Evolutionary conservation across 2,329 filamentous ascomycete genomes (phyloP).

Genomic region (Fusarium irregulare): DNA sequence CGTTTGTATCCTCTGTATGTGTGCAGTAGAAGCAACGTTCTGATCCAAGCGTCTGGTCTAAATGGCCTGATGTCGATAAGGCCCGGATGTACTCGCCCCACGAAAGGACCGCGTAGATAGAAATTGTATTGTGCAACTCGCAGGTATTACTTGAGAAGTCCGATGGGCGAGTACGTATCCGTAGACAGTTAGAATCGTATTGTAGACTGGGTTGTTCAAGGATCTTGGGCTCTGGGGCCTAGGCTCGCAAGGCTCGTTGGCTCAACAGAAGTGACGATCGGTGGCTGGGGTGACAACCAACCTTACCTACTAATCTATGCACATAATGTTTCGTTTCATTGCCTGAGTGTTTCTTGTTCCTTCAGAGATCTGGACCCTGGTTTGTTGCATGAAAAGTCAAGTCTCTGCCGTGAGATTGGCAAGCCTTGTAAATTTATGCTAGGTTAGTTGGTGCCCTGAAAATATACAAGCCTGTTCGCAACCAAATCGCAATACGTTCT

Average conservation of each 20-base stretch:
- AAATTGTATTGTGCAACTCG: slow-evolving; percentile 20
- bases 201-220: slow-evolving; percentile 22
- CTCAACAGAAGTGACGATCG: slow-evolving; percentile 38
- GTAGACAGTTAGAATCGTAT: slow-evolving; percentile 2
- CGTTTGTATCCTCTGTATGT: slow-evolving; percentile 25
- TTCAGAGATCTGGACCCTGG: slow-evolving; percentile 15
- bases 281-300: slow-evolving; percentile 32
- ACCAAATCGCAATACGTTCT: neutral
- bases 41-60: slow-evolving; percentile 28
- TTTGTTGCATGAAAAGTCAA: slow-evolving; percentile 13
- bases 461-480: neutral
- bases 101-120: slow-evolving; percentile 10
- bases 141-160: slow-evolving; percentile 8
- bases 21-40: slow-evolving; percentile 35
- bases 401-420: slow-evolving; percentile 6
- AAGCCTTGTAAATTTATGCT: neutral
- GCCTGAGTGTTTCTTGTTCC: slow-evolving; percentile 43
- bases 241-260: slow-evolving; percentile 26
- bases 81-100: slow-evolving; percentile 25
- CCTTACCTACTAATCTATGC: slow-evolving; percentile 16
- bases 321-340: slow-evolving; percentile 46
- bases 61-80: slow-evolving; percentile 40
- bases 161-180: neutral
- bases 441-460: neutral
- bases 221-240: slow-evolving; percentile 23